Base-by-base conservation (phyloP, 345 rosid genomes). In the Euclidium syriacum region DNA sequence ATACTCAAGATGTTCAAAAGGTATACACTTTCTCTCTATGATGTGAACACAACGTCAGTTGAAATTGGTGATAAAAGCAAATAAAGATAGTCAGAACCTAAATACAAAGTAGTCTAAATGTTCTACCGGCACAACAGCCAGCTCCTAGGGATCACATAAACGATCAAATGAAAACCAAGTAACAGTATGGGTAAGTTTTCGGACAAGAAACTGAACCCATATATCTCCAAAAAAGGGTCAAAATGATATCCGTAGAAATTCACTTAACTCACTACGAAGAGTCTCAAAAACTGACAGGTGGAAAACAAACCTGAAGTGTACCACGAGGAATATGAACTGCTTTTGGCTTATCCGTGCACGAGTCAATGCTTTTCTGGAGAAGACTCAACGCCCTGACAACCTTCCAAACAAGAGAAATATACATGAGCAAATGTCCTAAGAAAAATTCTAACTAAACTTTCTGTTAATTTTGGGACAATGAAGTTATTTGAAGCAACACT, bases 221-320 rank as follows among this genome's bases (percentile, higher is more conserved):
- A 18, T 20, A 40, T 33, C 22, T 41, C 0, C 5, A 40, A 16
- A 30, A 42, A n/a, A 7, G 0, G 47, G 12, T 27, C 33, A 44
- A 19, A 65, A 26, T 30, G 27, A 34, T 30, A 20, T 17, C 14
- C 11, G 19, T 33, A 39, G 52, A 24, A 32, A 32, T 22, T 51
- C 39, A 32, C 29, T 24, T 54, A 44, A n/a, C 7, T 1, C 48
- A 35, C 19, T 20, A 35, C 4, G 38, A 52, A 44, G 68, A 52
- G 50, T 35, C 51, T 62, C 33, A 51, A 57, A 57, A 38, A 39
- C 34, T 0, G 26, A 19, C 10, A 42, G 62, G 43, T 22, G 23
- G 58, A 75, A 69, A 70, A 79, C 95, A 77, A 70, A 92, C 98
- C 96, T 92, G 96, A 67, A 92, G 96, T 25, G 98, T 88, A 62